Conservation (phyloP, 2,329 filamentous ascomycete genomes). For the Arthrobotrys sphaeroides region DNA sequence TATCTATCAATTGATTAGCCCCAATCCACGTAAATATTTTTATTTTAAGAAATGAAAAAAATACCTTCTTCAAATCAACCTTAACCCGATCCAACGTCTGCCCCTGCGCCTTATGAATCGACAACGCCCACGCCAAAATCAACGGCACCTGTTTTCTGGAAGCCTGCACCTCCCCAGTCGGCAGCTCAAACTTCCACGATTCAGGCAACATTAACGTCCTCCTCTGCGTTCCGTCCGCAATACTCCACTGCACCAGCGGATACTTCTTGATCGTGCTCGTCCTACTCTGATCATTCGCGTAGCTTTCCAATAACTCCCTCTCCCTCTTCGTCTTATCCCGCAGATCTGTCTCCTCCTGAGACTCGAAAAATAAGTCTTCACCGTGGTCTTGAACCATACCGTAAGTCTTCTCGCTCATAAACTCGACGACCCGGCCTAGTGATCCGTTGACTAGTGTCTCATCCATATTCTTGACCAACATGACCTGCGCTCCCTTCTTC, state of each 20-base stretch:
- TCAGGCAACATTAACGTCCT: constrained; percentile 85
- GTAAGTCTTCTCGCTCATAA: constrained; percentile 76
- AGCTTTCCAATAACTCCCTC: constrained; percentile 64
- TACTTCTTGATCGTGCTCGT: constrained; percentile 71
- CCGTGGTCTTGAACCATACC: constrained; percentile 63
- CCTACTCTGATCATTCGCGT: constrained; percentile 62
- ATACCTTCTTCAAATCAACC: constrained; percentile 81
- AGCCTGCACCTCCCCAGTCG: constrained; percentile 91
- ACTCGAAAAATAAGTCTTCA: constrained; percentile 63
- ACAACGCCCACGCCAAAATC: constrained; percentile 95
- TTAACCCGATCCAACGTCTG: constrained; percentile 87
- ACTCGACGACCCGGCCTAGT: constrained; percentile 82
- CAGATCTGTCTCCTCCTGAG: constrained; percentile 56
- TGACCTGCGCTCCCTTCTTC: constrained; percentile 93
- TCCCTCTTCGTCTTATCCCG: constrained; percentile 59
- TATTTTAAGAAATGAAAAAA: neutral
- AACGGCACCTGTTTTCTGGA: constrained; percentile 71
- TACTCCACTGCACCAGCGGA: constrained; percentile 84
- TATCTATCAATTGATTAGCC: constrained; percentile 60
- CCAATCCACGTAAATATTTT: neutral
- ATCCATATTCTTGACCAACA: constrained; percentile 99
- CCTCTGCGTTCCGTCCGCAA: constrained; percentile 78
- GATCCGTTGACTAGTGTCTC: constrained; percentile 93
- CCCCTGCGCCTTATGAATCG: constrained; percentile 94
- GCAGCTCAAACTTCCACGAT: constrained; percentile 96